Base-by-base conservation (phyloP, 140 eudicot genomes). In the Stevia rebaudiana region DNA sequence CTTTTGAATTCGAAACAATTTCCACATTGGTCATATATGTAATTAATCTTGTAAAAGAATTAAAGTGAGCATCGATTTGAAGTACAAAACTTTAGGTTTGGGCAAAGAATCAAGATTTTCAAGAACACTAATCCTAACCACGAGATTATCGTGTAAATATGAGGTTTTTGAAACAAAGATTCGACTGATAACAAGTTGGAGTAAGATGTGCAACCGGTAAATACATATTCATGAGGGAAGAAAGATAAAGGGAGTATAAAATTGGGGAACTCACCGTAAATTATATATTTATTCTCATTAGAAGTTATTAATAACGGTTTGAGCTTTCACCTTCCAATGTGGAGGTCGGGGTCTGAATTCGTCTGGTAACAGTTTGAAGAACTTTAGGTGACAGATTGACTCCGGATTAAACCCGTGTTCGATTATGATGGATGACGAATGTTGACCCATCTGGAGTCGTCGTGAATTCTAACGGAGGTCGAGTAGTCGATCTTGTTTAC, bases 21-120 rank as follows among this genome's bases (percentile, higher is more conserved):
- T 48, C 30, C 62, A 8, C 51, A 36, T 43, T 22, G 33, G 51
- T 67, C 33, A 35, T 42, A 61, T 47, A 47, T 58, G 67, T 13
- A 43, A n/a, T n/a, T n/a, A n/a, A n/a, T n/a, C n/a, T n/a, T n/a
- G n/a, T 28, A 28, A 61, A 57, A 53, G 49, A 22, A 39, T 30
- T 40, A 52, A 71, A 57, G 69, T 44, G 61, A 23, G 39, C 28
- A 58, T 69, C 1, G 30, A 35, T 15, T 51, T 62, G 46, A 65
- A 65, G 68, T 74, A 67, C 55, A 74, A 74, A 43, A 22, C 74
- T 67, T 71, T 24, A 71, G 51, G 5, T 31, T 65, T 64, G 53
- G 76, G 72, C 53, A 69, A 75, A 68, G 75, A 75, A 75, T 75
- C 70, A 68, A 68, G 74, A 68, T 50, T 59, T 39, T 22, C 58